These are phyloP conservation scores for Aspergillus novofumigatus DNA, from an alignment of 2,329 filamentous ascomycete genomes.

Conservation along the genomic window DNA sequence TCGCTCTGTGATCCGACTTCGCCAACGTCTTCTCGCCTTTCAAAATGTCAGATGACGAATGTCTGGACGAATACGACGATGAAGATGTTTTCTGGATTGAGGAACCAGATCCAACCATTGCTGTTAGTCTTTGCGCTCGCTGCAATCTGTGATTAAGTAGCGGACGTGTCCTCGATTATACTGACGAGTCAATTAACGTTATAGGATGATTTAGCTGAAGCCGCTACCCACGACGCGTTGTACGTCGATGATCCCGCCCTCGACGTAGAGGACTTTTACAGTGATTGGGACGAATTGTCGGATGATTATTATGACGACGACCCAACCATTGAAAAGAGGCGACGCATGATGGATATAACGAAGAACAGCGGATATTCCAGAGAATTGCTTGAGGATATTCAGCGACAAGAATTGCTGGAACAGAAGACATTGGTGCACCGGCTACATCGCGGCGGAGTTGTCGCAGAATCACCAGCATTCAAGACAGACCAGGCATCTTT, in stretches of 20 bases:
- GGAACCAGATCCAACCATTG: conserved; percentile 32
- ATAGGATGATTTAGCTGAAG: conserved; percentile 43
- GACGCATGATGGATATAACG: conserved; percentile 9
- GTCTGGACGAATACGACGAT: conserved; percentile 34
- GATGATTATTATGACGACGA: conserved; percentile 45
- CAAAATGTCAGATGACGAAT: conserved; percentile 38
- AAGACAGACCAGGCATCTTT: conserved; percentile 28
- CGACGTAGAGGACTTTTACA: conserved; percentile 38
- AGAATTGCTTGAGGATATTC: neutral
- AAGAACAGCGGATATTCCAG: conserved; percentile 11
- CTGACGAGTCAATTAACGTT: conserved; percentile 2
- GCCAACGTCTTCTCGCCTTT: neutral
- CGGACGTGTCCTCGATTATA: neutral
- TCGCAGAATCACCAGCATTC: conserved; percentile 5
- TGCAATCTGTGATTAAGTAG: neutral
- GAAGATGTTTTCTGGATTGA: conserved; percentile 34
- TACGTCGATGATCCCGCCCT: conserved; percentile 37
- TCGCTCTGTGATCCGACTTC: neutral
- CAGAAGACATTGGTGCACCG: conserved; percentile 15
- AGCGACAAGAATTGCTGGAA: conserved; percentile 1
- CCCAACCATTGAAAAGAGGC: conserved; percentile 26
- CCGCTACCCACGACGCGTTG: conserved; percentile 38
- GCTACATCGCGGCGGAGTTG: conserved; percentile 1
- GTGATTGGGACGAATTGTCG: conserved; percentile 45
- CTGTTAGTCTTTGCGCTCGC: conserved; percentile 22